Evolutionary conservation across 73 alveolate genomes (phyloP).

Genomic region (Uronychia binucleata): DNA sequence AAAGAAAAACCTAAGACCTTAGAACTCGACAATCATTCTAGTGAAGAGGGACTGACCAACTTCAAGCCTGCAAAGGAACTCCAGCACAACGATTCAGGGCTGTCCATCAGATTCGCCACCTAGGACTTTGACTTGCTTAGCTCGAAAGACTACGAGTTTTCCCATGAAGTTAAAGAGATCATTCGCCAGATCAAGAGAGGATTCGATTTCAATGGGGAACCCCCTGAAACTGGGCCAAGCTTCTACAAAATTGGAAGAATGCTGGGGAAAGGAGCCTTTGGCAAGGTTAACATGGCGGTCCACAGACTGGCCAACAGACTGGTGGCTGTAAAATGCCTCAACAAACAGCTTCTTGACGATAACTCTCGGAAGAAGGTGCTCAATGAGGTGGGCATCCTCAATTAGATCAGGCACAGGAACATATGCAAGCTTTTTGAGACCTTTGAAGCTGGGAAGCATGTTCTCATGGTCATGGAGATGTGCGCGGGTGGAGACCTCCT

Average conservation of each 20-base stretch:
- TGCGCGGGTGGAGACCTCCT: constrained; percentile 90
- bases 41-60: neutral
- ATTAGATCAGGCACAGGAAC: constrained; percentile 72
- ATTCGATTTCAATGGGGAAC: constrained; percentile 3
- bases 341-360: constrained; percentile 29
- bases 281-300: constrained; percentile 68
- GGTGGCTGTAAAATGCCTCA: constrained; percentile 47
- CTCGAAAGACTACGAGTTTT: neutral
- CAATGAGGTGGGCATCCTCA: constrained; percentile 60
- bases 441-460: constrained; percentile 78
- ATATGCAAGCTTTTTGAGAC: constrained; percentile 82
- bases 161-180: neutral
- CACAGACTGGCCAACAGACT: constrained; percentile 52
- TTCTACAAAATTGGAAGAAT: constrained; percentile 66
- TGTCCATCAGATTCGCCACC: neutral
- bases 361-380: constrained; percentile 23
- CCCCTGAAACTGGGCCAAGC: constrained; percentile 47
- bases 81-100: neutral
- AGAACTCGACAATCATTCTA: neutral
- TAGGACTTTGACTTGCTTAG: neutral
- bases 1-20: neutral
- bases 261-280: constrained; percentile 72
- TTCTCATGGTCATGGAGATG: constrained; percentile 84
- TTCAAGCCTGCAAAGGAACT: neutral
- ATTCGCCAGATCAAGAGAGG: neutral